These are phyloP conservation scores for Drosera capensis DNA, from an alignment of 148 eudicot genomes.

Conservation along the genomic window DNA sequence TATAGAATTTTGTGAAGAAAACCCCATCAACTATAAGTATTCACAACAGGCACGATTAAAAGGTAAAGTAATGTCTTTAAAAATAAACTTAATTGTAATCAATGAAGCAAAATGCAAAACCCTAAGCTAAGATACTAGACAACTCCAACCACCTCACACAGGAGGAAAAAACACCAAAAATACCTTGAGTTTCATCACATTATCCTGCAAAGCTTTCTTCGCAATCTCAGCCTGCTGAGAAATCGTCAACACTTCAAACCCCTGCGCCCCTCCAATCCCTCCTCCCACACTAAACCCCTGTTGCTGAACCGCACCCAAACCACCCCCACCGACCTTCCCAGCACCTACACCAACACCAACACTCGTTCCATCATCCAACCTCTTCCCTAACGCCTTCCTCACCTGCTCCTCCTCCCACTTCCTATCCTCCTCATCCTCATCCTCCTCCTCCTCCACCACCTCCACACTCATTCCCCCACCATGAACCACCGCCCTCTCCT, in stretches of 20 bases:
- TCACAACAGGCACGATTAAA: too few species aligned
- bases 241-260: constrained; percentile 40
- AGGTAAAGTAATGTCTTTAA: too few species aligned
- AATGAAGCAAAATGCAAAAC: too few species aligned
- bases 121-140: too few species aligned
- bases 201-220: constrained; percentile 65
- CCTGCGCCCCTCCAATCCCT: constrained; percentile 29
- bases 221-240: constrained; percentile 76
- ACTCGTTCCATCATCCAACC: constrained; percentile 54
- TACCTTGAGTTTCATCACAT: constrained; percentile 66
- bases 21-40: too few species aligned
- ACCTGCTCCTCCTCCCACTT: constrained; percentile 92
- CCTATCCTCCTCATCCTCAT: constrained; percentile 86
- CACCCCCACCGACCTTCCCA: too few species aligned
- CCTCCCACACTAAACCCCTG: constrained; percentile 42
- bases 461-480: constrained; percentile 10
- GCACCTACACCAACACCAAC: too few species aligned
- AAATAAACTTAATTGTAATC: too few species aligned
- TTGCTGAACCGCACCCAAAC: constrained; percentile 28
- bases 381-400: constrained; percentile 85
- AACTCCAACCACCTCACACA: too few species aligned
- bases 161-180: too few species aligned
- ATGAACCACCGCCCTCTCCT: constrained; percentile 18
- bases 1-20: too few species aligned
- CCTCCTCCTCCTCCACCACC: constrained; percentile 33